phyloP scores from a whole-genome alignment of 1,139 yeast genomes.

The Nadsonia starkeyi-henricii region DNA sequence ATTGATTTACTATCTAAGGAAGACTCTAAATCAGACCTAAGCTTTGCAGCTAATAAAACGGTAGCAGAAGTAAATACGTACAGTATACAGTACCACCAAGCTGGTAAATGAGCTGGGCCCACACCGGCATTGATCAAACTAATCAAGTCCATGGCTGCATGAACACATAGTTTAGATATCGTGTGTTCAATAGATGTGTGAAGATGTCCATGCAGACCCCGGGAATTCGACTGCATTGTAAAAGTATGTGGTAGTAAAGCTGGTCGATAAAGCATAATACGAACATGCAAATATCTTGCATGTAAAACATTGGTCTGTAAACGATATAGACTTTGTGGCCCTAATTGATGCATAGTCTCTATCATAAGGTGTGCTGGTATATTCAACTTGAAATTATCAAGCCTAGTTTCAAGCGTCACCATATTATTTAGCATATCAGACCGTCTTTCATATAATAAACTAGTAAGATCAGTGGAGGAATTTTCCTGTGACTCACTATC shows the following conservation, averaged over 20 bases:
- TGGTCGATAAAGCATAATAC: slow-evolving; percentile 13
- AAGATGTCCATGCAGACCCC: slow-evolving; percentile 5
- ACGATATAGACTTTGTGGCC: slow-evolving; percentile 3
- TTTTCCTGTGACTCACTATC: not conserved
- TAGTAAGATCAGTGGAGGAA: not conserved
- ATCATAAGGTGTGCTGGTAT: slow-evolving; percentile 8
- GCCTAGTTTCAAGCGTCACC: slow-evolving; percentile 7
- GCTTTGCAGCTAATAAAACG: slow-evolving; percentile 12
- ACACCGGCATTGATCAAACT: slow-evolving; percentile 8
- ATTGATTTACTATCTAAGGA: slow-evolving; percentile 8
- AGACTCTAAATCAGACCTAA: slow-evolving; percentile 9
- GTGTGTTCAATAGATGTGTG: slow-evolving; percentile 9
- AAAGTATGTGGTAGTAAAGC: slow-evolving; percentile 9
- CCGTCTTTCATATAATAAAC: slow-evolving; percentile 3
- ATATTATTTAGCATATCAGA: slow-evolving; percentile 6
- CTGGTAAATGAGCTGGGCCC: slow-evolving; percentile 10
- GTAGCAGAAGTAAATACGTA: slow-evolving; percentile 13
- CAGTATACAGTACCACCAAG: slow-evolving; percentile 12
- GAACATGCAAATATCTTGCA: slow-evolving; percentile 10
- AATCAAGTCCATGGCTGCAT: slow-evolving; percentile 10
- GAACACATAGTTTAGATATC: slow-evolving; percentile 10
- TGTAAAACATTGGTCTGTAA: slow-evolving; percentile 12
- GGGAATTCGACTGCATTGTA: not conserved
- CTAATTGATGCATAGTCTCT: slow-evolving; percentile 2
- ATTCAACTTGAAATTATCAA: slow-evolving; percentile 3